phyloP scores from a whole-genome alignment of 2,329 filamentous ascomycete species.

The Neofusicoccum sp. region DNA sequence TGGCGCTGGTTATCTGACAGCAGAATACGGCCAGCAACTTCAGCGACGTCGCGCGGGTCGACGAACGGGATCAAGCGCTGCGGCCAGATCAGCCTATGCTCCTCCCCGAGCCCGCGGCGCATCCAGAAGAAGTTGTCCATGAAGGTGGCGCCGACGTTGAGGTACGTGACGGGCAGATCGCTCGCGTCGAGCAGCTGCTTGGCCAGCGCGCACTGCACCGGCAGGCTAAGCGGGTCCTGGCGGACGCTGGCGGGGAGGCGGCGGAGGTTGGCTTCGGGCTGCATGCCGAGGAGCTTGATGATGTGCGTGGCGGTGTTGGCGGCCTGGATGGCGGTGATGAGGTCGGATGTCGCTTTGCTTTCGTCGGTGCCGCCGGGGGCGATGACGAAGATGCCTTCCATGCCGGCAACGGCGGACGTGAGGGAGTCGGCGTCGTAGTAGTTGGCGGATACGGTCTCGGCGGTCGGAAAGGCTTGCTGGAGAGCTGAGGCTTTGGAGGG shows the following conservation, averaged over 20 bases:
- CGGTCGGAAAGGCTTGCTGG: background rate
- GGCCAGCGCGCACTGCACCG: background rate
- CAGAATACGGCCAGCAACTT: background rate
- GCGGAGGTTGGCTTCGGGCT: background rate
- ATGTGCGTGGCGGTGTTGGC: background rate
- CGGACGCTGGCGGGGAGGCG: background rate
- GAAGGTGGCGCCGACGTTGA: background rate
- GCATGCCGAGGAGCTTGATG: background rate
- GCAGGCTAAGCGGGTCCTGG: background rate
- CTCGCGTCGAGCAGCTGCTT: background rate
- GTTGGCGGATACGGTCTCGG: background rate
- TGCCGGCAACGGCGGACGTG: background rate
- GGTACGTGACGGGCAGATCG: background rate
- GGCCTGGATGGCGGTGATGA: background rate
- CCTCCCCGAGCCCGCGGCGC: background rate
- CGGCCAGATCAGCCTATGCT: background rate
- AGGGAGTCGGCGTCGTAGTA: background rate
- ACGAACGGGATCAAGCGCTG: background rate
- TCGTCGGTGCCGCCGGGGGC: background rate
- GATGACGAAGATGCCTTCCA: background rate
- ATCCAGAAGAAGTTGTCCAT: constrained; percentile 2
- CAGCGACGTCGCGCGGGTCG: background rate
- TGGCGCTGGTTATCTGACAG: background rate
- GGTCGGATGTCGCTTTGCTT: background rate
- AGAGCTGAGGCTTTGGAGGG: background rate